Base-by-base conservation (phyloP, 1,284 basidiomycete genomes). In the Rhodotorula sp. region DNA sequence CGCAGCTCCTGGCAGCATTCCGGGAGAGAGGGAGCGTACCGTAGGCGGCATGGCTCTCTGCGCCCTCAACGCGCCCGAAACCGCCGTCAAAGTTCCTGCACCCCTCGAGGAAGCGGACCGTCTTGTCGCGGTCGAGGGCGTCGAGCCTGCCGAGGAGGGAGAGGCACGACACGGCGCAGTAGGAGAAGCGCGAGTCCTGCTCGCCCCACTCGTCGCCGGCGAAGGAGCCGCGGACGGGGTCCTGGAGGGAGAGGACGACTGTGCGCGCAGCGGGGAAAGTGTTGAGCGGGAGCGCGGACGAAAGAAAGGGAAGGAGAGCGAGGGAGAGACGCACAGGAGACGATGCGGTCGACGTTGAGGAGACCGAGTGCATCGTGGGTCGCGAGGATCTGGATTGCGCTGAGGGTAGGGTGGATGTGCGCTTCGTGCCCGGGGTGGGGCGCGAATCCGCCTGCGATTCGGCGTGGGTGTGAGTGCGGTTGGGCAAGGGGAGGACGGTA, bases 81-180 rank as follows among this genome's bases (percentile, higher is more conserved):
- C 94, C 96, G 7, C 95, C 95, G 80, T 99, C 96, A 80, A 94
- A 96, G 81, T 99, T 99, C 79, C 85, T 86, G 81, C 95, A 97
- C 48, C 86, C 83, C 22, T 84, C 80, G 56, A 99, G 87, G 81
- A 95, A 94, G 6, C 82, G 84, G 13, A 92, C 86, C 0, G 92
- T 89, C 58, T 59, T 62, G 21, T 77, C 83, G 17, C 69, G 55
- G 60, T 85, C 81, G n/a, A 87, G 80, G 7, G 70, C 79, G 66
- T 84, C 80, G 32, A 98, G 84, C 44, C 86, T 85, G 1, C 89
- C 89, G 15, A 98, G 87, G 13, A 97, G 87, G 0, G 92, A 91
- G 0, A 99, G 85, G 0, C 90, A 88, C 59, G 87, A 88, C 55
- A 95, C 85, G 34, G 92, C 90, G 79, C 91, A 92, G 83, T 94